Conservation (phyloP, 768 basidiomycete species). For the Russula lepida region DNA sequence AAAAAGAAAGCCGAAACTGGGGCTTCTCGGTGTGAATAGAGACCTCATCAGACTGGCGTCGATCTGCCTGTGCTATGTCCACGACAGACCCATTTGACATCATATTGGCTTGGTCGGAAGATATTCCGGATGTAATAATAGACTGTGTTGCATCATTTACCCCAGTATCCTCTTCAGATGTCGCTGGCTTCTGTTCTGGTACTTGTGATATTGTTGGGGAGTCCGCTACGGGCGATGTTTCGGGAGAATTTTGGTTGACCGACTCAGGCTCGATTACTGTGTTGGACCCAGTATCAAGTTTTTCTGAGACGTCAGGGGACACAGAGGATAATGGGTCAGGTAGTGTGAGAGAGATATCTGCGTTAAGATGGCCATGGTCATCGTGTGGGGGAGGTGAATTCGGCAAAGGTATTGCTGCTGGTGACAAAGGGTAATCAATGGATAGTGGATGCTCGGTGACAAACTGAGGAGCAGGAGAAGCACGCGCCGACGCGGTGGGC, state of each 20-base stretch:
- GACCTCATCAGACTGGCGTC: neutral
- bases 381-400: conserved; percentile 11
- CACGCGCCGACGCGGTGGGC: conserved; percentile 33
- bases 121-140: neutral
- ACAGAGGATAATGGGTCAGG: neutral
- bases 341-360: neutral
- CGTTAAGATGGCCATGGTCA: neutral
- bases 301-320: neutral
- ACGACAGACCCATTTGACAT: neutral
- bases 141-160: neutral
- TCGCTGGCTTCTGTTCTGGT: neutral
- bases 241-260: neutral
- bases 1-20: conserved; percentile 9
- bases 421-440: conserved; percentile 26
- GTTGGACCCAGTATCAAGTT: neutral
- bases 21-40: neutral
- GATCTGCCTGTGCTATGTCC: neutral
- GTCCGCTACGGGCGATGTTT: neutral
- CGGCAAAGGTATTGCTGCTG: conserved; percentile 14
- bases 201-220: neutral
- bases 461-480: conserved; percentile 34
- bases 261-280: neutral
- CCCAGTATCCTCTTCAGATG: neutral
- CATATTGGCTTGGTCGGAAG: neutral
- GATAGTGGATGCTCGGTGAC: conserved; percentile 28